Conservation (phyloP, 1,284 basidiomycete genomes). For the Xerocomus minutiporus region DNA sequence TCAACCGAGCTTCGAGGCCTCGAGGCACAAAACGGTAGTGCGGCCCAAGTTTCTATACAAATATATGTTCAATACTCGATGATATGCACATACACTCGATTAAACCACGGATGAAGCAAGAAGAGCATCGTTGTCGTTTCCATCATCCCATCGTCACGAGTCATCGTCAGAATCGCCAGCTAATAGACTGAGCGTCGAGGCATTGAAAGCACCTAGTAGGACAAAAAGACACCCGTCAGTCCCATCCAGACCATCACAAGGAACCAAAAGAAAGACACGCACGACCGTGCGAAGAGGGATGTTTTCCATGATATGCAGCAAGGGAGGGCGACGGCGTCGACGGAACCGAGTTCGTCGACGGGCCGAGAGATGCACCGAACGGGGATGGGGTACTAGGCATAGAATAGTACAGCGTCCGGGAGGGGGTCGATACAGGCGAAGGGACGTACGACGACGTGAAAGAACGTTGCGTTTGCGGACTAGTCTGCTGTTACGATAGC, state of each 20-base stretch:
- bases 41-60: constrained; percentile 3
- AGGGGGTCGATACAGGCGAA: constrained; percentile 52
- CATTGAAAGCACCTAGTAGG: constrained; percentile 28
- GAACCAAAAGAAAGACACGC: constrained; percentile 6
- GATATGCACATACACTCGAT: constrained; percentile 3
- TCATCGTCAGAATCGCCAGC: constrained; percentile 30
- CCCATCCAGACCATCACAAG: neutral
- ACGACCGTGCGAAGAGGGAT: constrained; percentile 29
- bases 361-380: constrained; percentile 32
- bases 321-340: constrained; percentile 39
- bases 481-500: constrained; percentile 34
- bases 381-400: constrained; percentile 37
- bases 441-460: constrained; percentile 47
- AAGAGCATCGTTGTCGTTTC: neutral
- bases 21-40: neutral
- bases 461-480: constrained; percentile 51
- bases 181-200: constrained; percentile 24
- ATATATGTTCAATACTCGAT: constrained; percentile 1
- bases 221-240: neutral
- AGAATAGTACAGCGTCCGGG: constrained; percentile 39
- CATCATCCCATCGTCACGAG: constrained; percentile 9
- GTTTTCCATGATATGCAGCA: constrained; percentile 31
- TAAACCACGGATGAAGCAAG: constrained; percentile 10
- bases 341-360: constrained; percentile 35
- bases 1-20: neutral